phyloP scores from a whole-genome alignment of 106 monocot genomes.

The Acanthochlamys bracteata region DNA sequence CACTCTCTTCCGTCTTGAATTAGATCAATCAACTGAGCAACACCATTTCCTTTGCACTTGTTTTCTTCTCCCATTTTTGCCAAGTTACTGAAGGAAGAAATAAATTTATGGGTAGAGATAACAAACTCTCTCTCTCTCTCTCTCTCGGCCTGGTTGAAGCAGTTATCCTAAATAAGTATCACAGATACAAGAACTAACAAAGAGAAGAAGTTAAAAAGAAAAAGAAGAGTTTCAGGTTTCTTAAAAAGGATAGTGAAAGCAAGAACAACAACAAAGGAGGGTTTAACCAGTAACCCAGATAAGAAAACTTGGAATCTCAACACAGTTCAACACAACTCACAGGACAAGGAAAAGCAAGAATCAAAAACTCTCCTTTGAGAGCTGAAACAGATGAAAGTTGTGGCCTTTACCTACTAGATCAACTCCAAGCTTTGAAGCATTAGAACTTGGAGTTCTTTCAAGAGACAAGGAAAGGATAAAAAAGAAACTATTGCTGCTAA shows the following conservation, averaged over 20 bases:
- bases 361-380: too few relatives aligned
- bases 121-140: not conserved
- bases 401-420: slow-evolving; percentile 8
- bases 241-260: too few relatives aligned
- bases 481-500: not conserved
- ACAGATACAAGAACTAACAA: not conserved
- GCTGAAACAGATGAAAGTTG: slow-evolving; percentile 13
- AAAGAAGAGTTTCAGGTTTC: not conserved
- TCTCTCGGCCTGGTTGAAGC: not conserved
- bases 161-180: not conserved
- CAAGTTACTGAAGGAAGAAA: not conserved
- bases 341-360: not conserved
- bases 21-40: slow-evolving; percentile 35
- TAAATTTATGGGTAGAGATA: not conserved
- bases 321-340: too few relatives aligned
- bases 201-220: not conserved
- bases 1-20: slow-evolving; percentile 26
- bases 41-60: not conserved
- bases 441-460: not conserved
- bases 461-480: not conserved
- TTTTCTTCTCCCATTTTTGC: slow-evolving; percentile 23
- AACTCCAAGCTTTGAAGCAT: not conserved
- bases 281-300: slow-evolving; percentile 1
- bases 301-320: too few relatives aligned
- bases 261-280: too few relatives aligned